Conservation (phyloP, 2,329 filamentous ascomycete species). For the Cladophialophora carrionii region DNA sequence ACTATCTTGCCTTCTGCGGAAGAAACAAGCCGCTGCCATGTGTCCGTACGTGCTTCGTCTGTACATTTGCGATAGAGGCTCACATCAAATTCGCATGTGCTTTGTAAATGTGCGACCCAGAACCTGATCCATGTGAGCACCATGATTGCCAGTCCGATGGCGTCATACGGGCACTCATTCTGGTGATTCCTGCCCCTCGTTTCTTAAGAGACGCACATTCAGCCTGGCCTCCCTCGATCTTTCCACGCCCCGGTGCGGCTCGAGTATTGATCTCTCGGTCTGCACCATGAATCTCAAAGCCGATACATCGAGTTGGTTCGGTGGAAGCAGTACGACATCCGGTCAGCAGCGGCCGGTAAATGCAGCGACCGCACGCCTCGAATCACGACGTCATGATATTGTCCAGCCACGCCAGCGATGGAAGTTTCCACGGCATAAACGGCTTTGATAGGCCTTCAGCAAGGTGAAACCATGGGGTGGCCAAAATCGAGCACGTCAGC, state of each 20-base stretch:
- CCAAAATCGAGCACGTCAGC: background rate
- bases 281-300: background rate
- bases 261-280: no score
- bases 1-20: no score
- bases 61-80: background rate
- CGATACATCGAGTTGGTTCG: background rate
- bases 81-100: no score
- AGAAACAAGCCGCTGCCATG: no score
- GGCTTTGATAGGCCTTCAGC: background rate
- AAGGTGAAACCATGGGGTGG: background rate
- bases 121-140: background rate
- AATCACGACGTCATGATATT: slow-evolving; percentile 8
- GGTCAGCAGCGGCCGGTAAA: background rate
- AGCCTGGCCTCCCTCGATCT: background rate
- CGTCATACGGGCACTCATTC: background rate
- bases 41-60: no score
- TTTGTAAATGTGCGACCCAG: background rate
- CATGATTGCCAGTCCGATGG: background rate
- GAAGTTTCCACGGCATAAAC: background rate
- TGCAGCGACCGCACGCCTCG: no score
- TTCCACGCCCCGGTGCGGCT: background rate
- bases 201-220: background rate
- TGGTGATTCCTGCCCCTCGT: no score
- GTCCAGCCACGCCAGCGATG: background rate
- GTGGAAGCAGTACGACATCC: background rate